Base-by-base conservation (phyloP, 805 yeast species). In the Limtongia smithiae region DNA sequence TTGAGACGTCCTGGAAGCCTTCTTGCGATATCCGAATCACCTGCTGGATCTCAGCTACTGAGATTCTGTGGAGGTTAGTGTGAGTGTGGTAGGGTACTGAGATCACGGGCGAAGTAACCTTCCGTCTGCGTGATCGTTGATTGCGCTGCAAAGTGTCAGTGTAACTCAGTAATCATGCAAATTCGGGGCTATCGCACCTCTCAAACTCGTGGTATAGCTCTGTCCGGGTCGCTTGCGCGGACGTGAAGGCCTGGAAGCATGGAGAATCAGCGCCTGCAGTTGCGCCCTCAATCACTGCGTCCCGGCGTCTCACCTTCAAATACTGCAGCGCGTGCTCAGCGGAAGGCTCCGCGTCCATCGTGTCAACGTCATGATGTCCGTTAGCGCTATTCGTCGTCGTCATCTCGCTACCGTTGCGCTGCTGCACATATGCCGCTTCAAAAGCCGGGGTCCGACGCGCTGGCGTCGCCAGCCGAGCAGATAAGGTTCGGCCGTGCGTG, bases 201-300 rank as follows among this genome's bases (percentile, higher is more conserved):
- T 54, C 58, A 47, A 54, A 54, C 41, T 54, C 58, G 25, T 54
- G 58, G 39, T 51, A 51, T 15, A 54, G 39, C 24, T 55, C 58
- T n/a, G 58, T 54, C 34, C 58, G 39, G 6, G 58, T 54, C 9
- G 53, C 52, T 30, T 54, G 58, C 27, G 58, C 58, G 2, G 52
- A 15, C 9, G 45, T 44, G 32, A 46, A 44, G 14, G 50, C 40
- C 55, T 53, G 25, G 7, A 28, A 2, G 4, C 32, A n/a, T n/a
- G n/a, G n/a, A n/a, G n/a, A n/a, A n/a, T n/a, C n/a, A n/a, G n/a
- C n/a, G n/a, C n/a, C n/a, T n/a, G n/a, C n/a, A n/a, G n/a, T n/a
- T n/a, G n/a, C n/a, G n/a, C n/a, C n/a, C n/a, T n/a, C n/a, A n/a
- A n/a, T n/a, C n/a, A n/a, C n/a, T n/a, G n/a, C n/a, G n/a, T n/a